These are phyloP conservation scores for Eimeria necatrix DNA, from an alignment of 169 alveolate genomes.

Conservation along the genomic window DNA sequence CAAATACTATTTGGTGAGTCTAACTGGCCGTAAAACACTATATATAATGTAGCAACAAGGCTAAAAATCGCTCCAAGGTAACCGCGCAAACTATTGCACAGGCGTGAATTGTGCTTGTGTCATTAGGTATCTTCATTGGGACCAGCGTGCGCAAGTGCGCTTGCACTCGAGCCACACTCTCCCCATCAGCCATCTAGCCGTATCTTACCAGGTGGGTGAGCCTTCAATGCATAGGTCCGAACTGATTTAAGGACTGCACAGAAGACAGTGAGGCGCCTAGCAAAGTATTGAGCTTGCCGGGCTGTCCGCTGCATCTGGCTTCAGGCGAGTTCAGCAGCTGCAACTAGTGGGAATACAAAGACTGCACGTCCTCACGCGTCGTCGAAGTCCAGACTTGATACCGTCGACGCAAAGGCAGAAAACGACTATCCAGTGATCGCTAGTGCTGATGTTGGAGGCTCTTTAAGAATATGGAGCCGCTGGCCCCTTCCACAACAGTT, in stretches of 20 bases:
- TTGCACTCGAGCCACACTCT: conserved; percentile 73
- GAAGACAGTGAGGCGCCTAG: background rate
- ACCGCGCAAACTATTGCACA: background rate
- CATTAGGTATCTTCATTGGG: conserved; percentile 79
- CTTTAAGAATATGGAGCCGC: conserved; percentile 65
- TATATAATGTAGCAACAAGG: background rate
- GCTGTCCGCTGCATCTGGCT: background rate
- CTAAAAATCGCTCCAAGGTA: background rate
- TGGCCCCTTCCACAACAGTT: conserved; percentile 82
- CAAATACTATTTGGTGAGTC: conserved; percentile 77
- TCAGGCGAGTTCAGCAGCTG: background rate
- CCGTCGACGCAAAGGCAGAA: background rate
- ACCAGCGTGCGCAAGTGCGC: conserved; percentile 80
- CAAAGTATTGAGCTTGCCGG: background rate
- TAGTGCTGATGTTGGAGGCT: conserved; percentile 72
- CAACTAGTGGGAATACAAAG: background rate
- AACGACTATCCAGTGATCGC: conserved; percentile 47
- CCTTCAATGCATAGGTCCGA: background rate
- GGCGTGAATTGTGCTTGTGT: background rate
- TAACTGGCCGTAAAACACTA: background rate
- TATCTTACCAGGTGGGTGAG: conserved; percentile 63
- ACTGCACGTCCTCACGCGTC: too few relatives aligned
- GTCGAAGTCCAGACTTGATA: too few relatives aligned
- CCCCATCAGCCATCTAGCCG: conserved; percentile 47
- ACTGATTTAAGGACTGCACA: background rate